Evolutionary conservation across 345 rosid species (phyloP).

Genomic region (Boechera stricta): DNA sequence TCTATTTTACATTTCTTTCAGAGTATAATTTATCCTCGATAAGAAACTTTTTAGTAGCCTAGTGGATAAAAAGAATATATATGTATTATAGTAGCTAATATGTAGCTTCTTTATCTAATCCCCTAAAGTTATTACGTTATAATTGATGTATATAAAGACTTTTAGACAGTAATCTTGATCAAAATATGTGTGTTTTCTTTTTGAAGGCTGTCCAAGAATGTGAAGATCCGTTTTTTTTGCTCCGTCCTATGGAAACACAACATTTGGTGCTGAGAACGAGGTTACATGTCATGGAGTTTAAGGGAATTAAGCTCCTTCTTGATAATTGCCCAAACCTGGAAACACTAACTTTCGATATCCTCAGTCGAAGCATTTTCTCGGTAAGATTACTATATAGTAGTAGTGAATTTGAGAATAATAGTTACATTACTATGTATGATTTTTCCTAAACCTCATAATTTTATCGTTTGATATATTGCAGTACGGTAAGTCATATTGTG

Average conservation of each 20-base stretch:
- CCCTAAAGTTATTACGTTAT: not conserved
- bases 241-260: slow-evolving; percentile 26
- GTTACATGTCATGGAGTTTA: slow-evolving; percentile 42
- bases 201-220: slow-evolving; percentile 1
- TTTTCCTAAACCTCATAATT: not conserved
- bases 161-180: not conserved
- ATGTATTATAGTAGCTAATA: not conserved
- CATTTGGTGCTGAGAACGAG: slow-evolving; percentile 50
- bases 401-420: not conserved
- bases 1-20: not conserved
- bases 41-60: not conserved
- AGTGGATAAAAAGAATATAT: not conserved
- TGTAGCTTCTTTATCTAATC: not conserved
- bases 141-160: not conserved
- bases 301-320: slow-evolving; percentile 52
- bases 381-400: not conserved
- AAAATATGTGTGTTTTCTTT: not conserved
- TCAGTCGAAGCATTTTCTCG: not conserved
- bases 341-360: slow-evolving; percentile 6
- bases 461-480: not conserved
- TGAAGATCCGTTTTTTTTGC: not conserved
- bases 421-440: not conserved
- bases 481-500: not conserved
- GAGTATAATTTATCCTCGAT: not conserved
- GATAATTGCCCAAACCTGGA: slow-evolving; percentile 40